These are phyloP conservation scores for Diaporthe citrichinensis DNA, from an alignment of 2,329 filamentous ascomycete genomes.

Conservation along the genomic window DNA sequence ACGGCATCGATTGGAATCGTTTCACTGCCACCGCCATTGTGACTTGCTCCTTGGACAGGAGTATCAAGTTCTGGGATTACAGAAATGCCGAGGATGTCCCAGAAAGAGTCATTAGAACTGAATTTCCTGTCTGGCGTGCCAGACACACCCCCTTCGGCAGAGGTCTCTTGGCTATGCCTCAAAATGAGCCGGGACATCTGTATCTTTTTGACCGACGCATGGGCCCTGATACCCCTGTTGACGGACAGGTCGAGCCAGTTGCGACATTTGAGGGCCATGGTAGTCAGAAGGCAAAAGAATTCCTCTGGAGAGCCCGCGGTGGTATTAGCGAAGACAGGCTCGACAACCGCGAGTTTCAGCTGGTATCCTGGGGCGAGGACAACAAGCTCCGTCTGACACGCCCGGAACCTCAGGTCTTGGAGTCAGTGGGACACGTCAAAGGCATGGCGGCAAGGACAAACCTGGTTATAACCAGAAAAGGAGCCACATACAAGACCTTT, in stretches of 20 bases:
- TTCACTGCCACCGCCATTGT: constrained; percentile 79
- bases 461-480: constrained; percentile 83
- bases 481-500: constrained; percentile 88
- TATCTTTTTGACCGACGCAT: constrained; percentile 83
- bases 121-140: constrained; percentile 92
- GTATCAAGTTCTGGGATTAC: constrained; percentile 95
- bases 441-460: constrained; percentile 75
- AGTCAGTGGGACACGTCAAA: constrained; percentile 80
- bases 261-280: constrained; percentile 73
- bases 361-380: constrained; percentile 94
- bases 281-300: constrained; percentile 85
- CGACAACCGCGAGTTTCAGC: constrained; percentile 90
- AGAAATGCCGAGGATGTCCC: constrained; percentile 71
- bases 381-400: constrained; percentile 85
- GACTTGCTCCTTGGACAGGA: constrained; percentile 92
- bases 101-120: constrained; percentile 83
- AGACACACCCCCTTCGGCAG: constrained; percentile 91
- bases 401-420: constrained; percentile 74
- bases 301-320: constrained; percentile 88
- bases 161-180: constrained; percentile 91
- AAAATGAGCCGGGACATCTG: constrained; percentile 86
- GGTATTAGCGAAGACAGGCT: constrained; percentile 74
- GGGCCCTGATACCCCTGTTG: constrained; percentile 59
- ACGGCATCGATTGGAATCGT: constrained; percentile 95
- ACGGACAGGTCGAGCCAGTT: constrained; percentile 64